Evolutionary conservation across 2,329 filamentous ascomycete genomes (phyloP), one percentile per base, ranked within the genome.

Genomic region (Colletotrichum paranaense): DNA sequence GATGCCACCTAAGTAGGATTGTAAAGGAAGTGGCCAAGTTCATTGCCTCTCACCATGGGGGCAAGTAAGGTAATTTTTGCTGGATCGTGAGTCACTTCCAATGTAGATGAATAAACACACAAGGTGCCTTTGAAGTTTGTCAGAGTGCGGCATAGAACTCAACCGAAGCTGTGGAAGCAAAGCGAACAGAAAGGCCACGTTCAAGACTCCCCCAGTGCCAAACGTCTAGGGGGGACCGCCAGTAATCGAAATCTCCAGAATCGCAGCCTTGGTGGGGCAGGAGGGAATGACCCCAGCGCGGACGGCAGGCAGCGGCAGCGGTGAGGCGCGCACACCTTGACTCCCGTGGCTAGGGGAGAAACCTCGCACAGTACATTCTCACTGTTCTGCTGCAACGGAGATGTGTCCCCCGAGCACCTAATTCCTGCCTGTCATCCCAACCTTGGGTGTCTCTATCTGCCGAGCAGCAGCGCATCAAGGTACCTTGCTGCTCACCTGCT

Each of bases 161-260:
- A 12, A 58, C 5, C 68, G 66, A 70, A 67, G 28, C 59, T 5
- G 22, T 63, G 46, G 62, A 63, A 65, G 32, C 38, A 46, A 55
- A 12, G 26, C 35, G n/a, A 60, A 35, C 52, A 62, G 53, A 69
- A 68, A 69, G 58, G 69, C 58, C 65, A 72, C 65, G 66, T 72
- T 64, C 19, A 8, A 49, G 8, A 8, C 30, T 32, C 7, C 42
- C 19, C 42, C 9, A 49, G 19, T 49, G 16, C 19, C 19, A 49
- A 49, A 49, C 42, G 19, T 19, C 42, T 19, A 49, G 42, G 38
- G 57, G 38, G 42, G 42, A 19, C 53, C 52, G 59, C 35, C 71
- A 59, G 66, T 46, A 63, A 73, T 73, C 60, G 71, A 73, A 73
- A 73, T 73, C 66, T 66, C 67, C 67, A 73, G 71, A 73, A 73